A percentile compares a stretch with the other conserved stretches of the same genome.
phyloP scores from a whole-genome alignment of 495 filamentous ascomycete species.

The Trichoderma parareesei region DNA sequence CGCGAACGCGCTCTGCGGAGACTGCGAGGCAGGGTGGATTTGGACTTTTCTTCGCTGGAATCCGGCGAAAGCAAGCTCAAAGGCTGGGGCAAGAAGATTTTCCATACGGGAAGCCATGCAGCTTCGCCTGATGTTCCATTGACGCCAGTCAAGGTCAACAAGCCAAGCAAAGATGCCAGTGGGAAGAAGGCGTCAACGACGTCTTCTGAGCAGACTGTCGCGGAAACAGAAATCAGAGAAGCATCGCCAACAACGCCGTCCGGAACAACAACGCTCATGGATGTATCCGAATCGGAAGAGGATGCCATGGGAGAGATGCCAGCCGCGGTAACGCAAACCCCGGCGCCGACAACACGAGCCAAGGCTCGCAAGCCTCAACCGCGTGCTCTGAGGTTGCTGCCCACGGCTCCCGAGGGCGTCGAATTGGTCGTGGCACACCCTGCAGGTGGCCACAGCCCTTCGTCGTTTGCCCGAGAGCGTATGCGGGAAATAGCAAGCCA shows the following conservation, averaged over 20 bases:
- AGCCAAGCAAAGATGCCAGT: background rate
- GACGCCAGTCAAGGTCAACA: constrained; percentile 14
- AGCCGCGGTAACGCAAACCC: background rate
- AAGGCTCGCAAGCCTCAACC: constrained; percentile 11
- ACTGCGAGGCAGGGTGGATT: constrained; percentile 24
- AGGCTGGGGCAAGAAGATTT: constrained; percentile 17
- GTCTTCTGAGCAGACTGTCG: background rate
- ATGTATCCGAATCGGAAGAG: background rate
- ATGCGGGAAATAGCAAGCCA: constrained; percentile 26
- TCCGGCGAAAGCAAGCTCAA: constrained; percentile 10
- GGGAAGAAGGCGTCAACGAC: background rate
- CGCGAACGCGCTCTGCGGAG: constrained; percentile 53
- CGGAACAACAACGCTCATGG: background rate
- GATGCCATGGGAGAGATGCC: background rate
- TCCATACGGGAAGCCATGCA: constrained; percentile 2
- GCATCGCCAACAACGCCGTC: background rate
- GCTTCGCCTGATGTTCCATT: background rate
- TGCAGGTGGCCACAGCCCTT: constrained; percentile 13
- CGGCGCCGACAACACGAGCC: background rate
- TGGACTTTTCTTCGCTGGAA: constrained; percentile 16
- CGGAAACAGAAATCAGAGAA: background rate
- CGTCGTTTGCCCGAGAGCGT: constrained; percentile 17
- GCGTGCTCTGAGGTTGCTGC: constrained; percentile 1
- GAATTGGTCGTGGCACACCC: background rate
- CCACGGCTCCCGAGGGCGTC: constrained; percentile 3